Percentiles rank a stretch among this genome's conserved stretches.
These are phyloP conservation scores for Pythium utonaiense DNA, from an alignment of 352 stramenopile genomes.

Conservation along the genomic window DNA sequence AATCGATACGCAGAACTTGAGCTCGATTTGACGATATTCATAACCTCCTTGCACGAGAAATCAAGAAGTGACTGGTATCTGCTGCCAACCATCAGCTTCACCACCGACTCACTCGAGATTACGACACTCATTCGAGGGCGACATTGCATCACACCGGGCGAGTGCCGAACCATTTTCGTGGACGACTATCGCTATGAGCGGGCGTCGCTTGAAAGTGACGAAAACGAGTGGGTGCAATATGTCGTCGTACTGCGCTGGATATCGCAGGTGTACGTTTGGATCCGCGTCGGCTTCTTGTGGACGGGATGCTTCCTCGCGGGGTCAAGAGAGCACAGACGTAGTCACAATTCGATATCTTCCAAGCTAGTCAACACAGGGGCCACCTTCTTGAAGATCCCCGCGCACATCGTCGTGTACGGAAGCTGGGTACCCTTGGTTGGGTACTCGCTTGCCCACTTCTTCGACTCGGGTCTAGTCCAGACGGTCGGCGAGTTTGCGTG, in stretches of 20 bases:
- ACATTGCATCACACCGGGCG: background rate
- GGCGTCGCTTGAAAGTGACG: conserved; percentile 30
- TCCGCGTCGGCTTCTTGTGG: conserved; percentile 29
- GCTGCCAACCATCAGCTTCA: conserved; percentile 5
- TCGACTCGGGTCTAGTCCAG: conserved; percentile 26
- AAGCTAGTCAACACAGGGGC: background rate
- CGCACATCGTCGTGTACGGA: conserved; percentile 34
- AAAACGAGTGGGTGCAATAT: conserved; percentile 30
- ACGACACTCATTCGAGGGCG: conserved; percentile 12
- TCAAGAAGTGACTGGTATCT: background rate
- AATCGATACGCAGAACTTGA: conserved; percentile 4
- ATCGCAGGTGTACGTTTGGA: conserved; percentile 44
- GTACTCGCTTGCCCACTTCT: conserved; percentile 22
- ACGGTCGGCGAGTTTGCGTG: conserved; percentile 11
- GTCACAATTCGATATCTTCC: background rate
- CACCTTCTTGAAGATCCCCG: conserved; percentile 28
- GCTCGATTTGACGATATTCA: conserved; percentile 17
- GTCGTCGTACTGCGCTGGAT: conserved; percentile 29
- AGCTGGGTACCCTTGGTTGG: conserved; percentile 27
- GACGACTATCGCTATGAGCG: conserved; percentile 53
- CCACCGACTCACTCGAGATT: conserved; percentile 6
- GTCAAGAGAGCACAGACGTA: conserved; percentile 10
- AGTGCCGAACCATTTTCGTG: conserved; percentile 16
- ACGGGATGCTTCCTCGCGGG: conserved; percentile 22
- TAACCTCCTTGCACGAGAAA: background rate